Evolutionary conservation across 176 grass and related monocot species (phyloP).

Genomic region (Poa pratensis): DNA sequence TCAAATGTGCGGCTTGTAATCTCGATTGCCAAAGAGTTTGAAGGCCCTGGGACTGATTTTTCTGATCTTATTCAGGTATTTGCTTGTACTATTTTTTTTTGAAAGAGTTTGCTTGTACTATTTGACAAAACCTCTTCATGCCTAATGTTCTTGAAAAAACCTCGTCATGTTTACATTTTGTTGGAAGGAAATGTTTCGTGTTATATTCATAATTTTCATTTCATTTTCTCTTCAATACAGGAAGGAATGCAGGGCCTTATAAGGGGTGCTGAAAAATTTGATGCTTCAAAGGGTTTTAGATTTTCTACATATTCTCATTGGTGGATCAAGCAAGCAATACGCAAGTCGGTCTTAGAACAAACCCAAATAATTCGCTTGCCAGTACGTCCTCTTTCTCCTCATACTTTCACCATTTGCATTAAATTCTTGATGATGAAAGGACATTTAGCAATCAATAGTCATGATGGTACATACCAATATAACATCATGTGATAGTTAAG

Average conservation of each 20-base stretch:
- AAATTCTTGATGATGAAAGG: neutral
- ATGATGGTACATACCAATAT: neutral
- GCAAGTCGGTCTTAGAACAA: constrained; percentile 73
- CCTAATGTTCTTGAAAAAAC: neutral
- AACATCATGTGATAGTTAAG: neutral
- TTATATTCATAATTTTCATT: neutral
- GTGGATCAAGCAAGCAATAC: constrained; percentile 95
- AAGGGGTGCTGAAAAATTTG: constrained; percentile 85
- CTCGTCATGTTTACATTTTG: neutral
- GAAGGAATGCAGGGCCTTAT: constrained; percentile 82
- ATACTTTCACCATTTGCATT: neutral
- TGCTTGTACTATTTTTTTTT: neutral
- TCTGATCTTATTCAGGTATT: constrained; percentile 95
- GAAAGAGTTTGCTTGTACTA: neutral
- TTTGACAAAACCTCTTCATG: neutral
- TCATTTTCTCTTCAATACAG: constrained; percentile 48
- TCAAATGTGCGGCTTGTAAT: constrained; percentile 89
- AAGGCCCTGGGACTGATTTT: constrained; percentile 58
- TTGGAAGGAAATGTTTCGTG: neutral
- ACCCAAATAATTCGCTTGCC: constrained; percentile 82
- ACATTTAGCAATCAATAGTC: constrained; percentile 10
- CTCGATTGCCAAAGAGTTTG: constrained; percentile 81
- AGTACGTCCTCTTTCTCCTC: constrained; percentile 44
- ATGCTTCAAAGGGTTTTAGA: constrained; percentile 88
- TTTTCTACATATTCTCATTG: constrained; percentile 96